Conservation (phyloP, 768 basidiomycete species). For the Lentinus tigrinus region DNA sequence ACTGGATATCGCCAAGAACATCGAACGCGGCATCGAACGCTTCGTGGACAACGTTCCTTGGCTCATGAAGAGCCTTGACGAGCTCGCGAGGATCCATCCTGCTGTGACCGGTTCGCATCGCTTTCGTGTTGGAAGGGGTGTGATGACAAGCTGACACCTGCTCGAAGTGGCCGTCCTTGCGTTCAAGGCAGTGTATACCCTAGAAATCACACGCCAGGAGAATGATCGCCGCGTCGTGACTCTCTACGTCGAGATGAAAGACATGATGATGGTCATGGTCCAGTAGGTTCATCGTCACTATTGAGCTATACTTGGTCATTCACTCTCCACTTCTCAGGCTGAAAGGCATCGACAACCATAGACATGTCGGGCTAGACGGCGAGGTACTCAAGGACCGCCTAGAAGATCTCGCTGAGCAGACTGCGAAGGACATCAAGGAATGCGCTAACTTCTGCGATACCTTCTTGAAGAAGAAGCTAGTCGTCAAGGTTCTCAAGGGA, state of each 20-base stretch:
- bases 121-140: not conserved
- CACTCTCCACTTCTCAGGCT: not conserved
- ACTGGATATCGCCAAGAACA: constrained; percentile 1
- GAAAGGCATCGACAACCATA: not conserved
- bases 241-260: constrained; percentile 49
- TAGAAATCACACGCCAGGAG: constrained; percentile 46
- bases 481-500: constrained; percentile 30
- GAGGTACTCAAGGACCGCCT: constrained; percentile 33
- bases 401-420: constrained; percentile 27
- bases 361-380: constrained; percentile 30
- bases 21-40: constrained; percentile 15
- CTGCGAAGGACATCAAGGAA: constrained; percentile 30
- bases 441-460: constrained; percentile 35
- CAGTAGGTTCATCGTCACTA: constrained; percentile 36
- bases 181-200: constrained; percentile 45
- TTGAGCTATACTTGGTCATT: not conserved
- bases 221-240: constrained; percentile 48
- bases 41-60: constrained; percentile 25
- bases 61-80: constrained; percentile 27
- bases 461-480: constrained; percentile 30
- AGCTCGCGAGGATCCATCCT: constrained; percentile 27
- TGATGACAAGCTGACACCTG: not conserved
- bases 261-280: constrained; percentile 47
- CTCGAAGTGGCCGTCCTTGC: constrained; percentile 42
- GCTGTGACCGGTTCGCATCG: constrained; percentile 23